Conservation (phyloP, 441 rosid genomes). For the Daphne laureola region DNA sequence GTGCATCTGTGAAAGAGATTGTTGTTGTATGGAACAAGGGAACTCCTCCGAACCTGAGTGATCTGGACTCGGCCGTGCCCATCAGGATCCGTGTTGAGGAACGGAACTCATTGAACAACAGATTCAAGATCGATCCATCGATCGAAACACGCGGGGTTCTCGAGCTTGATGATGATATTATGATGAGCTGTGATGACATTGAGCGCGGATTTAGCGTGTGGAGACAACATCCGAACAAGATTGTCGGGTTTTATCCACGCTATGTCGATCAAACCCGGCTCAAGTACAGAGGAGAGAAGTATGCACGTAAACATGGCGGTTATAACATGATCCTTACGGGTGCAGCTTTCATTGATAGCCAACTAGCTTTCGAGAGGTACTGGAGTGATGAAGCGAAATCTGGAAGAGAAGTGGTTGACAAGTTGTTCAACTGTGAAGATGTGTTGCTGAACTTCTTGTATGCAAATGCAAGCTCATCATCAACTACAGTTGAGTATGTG, state of each 20-base stretch:
- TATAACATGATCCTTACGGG: conserved; percentile 95
- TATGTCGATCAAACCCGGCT: conserved; percentile 39
- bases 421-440: conserved; percentile 80
- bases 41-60: conserved; percentile 45
- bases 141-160: conserved; percentile 79
- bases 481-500: conserved; percentile 64
- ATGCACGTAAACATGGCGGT: conserved; percentile 63
- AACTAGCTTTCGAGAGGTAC: conserved; percentile 56
- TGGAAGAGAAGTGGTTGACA: conserved; percentile 67
- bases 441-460: conserved; percentile 72
- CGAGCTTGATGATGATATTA: conserved; percentile 93
- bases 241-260: conserved; percentile 90
- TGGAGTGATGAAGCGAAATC: conserved; percentile 49
- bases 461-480: conserved; percentile 58
- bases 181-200: conserved; percentile 77
- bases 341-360: conserved; percentile 75
- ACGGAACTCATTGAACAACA: conserved; percentile 71
- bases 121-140: conserved; percentile 62
- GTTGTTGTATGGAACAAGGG: conserved; percentile 98
- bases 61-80: conserved; percentile 79
- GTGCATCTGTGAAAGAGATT: conserved; percentile 86
- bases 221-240: conserved; percentile 78
- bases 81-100: conserved; percentile 70
- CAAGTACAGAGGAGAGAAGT: conserved; percentile 71
- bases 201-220: conserved; percentile 88